phyloP scores from a whole-genome alignment of 257 asterid species.

The Solanum gracilifrons region DNA sequence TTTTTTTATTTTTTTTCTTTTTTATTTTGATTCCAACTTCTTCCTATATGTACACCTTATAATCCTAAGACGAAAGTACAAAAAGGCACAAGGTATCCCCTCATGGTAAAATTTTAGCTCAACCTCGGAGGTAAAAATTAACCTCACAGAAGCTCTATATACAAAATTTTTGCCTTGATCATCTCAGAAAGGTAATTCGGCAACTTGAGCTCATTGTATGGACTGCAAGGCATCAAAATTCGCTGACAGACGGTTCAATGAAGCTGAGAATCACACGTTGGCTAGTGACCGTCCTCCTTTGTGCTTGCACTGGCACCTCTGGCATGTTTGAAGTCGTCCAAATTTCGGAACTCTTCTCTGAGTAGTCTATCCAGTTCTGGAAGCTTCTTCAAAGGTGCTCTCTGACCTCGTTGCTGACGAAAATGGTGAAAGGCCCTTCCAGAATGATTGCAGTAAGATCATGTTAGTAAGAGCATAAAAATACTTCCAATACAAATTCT shows the following conservation, averaged over 20 bases:
- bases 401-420: slow-evolving; percentile 28
- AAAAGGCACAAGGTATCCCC: not conserved
- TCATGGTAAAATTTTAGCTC: not conserved
- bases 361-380: slow-evolving; percentile 66
- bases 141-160: slow-evolving; percentile 2
- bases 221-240: slow-evolving; percentile 2
- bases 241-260: not conserved
- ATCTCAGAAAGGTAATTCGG: not conserved
- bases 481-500: not conserved
- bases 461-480: not conserved
- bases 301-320: slow-evolving; percentile 22
- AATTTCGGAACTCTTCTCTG: slow-evolving; percentile 43
- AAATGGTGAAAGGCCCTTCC: slow-evolving; percentile 87
- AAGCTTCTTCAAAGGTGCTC: slow-evolving; percentile 40
- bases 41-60: not conserved
- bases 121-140: not conserved
- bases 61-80: not conserved
- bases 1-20: not conserved
- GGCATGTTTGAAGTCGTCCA: slow-evolving; percentile 58
- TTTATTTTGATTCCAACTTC: not conserved
- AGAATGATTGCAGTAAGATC: not conserved
- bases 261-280: not conserved
- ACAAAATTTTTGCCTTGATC: slow-evolving; percentile 3
- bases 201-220: slow-evolving; percentile 3
- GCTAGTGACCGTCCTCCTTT: slow-evolving; percentile 20